Evolutionary conservation across 768 basidiomycete species (phyloP), one percentile per base, ranked within the genome.

Genomic region (Calocera cornea): DNA sequence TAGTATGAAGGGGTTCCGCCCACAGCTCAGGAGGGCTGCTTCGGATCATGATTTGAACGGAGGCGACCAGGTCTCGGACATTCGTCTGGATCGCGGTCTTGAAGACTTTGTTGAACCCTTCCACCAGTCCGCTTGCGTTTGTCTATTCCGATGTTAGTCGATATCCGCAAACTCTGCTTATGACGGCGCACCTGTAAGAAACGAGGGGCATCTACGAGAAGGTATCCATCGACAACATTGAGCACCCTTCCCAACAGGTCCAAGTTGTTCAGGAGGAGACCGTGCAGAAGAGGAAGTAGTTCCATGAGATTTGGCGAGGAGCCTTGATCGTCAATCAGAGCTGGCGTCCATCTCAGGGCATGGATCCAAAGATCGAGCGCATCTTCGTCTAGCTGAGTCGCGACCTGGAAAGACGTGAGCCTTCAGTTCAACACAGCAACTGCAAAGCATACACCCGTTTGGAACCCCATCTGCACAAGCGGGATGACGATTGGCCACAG

Each of bases 351-450:
- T 63, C 86, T 81, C 40, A 94, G 77, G 0, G 88, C 83, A 34
- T 83, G 79, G 27, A 82, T 79, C 93, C 92, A 95, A 12, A 95
- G 82, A 44, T 79, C 80, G 60, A 93, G 74, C 0, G 84, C 88
- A 74, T 95, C 92, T 69, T 86, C 84, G 71, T 95, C 92, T 27
- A 95, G 81, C 69, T 88, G 82, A 38, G 82, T 76, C n/a, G 82
- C 80, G 34, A 80, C 81, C 90, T 92, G 69, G 7, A 64, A 41
- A 41, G 70, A 69, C 1, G 69, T 69, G 0, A 71, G 68, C 68
- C n/a, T 69, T 60, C 34, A 44, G n/a, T n/a, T 22, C 40, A 22
- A 34, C 14, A 16, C 1, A 70, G 76, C 74, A 12, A 27, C 22
- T 16, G 60, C 69, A 29, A 68, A 69, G 29, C 73, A 50, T 71